Evolutionary conservation across 148 eudicot genomes (phyloP), one percentile per base, ranked within the genome.

Genomic region (Vaccinium macrocarpon): DNA sequence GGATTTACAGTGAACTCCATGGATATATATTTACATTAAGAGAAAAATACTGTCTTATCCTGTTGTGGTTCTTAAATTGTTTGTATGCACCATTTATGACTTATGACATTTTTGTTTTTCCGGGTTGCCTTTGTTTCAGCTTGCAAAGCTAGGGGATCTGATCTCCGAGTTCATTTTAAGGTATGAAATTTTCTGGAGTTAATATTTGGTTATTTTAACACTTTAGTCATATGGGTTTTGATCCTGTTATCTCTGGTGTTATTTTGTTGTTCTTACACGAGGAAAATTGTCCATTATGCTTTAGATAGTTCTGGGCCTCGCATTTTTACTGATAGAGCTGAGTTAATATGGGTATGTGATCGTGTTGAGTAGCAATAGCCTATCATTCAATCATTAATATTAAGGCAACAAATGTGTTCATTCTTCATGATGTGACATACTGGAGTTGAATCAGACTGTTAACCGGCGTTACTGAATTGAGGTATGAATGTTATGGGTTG

Each of bases 91-190:
- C 19, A 10, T 8, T 23, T 48, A 18, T 2, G 16, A 62, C 68
- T 62, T 25, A 5, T 15, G 18, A 32, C 16, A 48, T 66, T 51
- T 49, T 9, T 59, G 52, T 42, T 38, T 61, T 61, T 53, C 25
- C 27, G 25, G 16, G 49, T 0, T 53, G 19, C 19, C 42, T 79
- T 42, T 64, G 1, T 73, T 83, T 80, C 90, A 91, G 93, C 91
- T 68, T 91, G 93, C 90, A 91, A 91, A 61, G 89, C 93, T 12
- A 88, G 91, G 87, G 93, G 93, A 5, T 89, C 93, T 73, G 89
- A 85, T 88, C 91, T 91, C 83, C 85, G 93, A 64, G 89, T 87
- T 85, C 93, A 91, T 82, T 91, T 91, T 81, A 91, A 91, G 93
- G 93, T 91, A 82, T 49, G 52, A 35, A 59, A 10, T 10, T 35